These are phyloP conservation scores for Cicer arietinum DNA, from an alignment of 306 rosid genomes.

Conservation along the genomic window DNA sequence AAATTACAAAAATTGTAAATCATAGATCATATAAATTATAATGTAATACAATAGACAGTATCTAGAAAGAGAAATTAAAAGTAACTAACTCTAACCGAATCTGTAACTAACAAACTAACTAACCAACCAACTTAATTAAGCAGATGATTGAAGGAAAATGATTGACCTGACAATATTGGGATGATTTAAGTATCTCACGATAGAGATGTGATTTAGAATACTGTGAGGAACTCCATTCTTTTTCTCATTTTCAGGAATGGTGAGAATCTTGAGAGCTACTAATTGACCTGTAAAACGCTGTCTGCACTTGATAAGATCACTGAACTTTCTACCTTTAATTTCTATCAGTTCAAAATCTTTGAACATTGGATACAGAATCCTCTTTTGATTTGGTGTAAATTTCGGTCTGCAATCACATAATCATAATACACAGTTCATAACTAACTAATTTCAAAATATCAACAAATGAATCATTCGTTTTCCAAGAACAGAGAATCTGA, in stretches of 20 bases:
- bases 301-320: not conserved
- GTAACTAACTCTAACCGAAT: not conserved
- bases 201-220: conserved; percentile 3
- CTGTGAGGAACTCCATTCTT: not conserved
- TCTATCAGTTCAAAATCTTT: not conserved
- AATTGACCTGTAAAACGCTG: accelerated
- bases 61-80: not conserved
- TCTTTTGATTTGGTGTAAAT: not conserved
- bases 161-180: not conserved
- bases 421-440: too few relatives aligned
- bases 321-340: not conserved
- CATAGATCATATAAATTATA: too few relatives aligned
- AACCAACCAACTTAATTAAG: not conserved
- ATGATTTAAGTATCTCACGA: not conserved
- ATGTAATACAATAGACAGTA: not conserved
- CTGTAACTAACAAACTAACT: not conserved
- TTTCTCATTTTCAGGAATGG: not conserved
- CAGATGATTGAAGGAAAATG: not conserved
- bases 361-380: not conserved
- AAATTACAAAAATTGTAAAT: too few relatives aligned
- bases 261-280: conserved; percentile 10
- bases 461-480: too few relatives aligned
- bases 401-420: too few relatives aligned
- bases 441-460: too few relatives aligned
- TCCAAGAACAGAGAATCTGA: too few relatives aligned